These are phyloP conservation scores for Phytophthora tentaculata DNA, from an alignment of 352 stramenopile species.

Conservation along the genomic window DNA sequence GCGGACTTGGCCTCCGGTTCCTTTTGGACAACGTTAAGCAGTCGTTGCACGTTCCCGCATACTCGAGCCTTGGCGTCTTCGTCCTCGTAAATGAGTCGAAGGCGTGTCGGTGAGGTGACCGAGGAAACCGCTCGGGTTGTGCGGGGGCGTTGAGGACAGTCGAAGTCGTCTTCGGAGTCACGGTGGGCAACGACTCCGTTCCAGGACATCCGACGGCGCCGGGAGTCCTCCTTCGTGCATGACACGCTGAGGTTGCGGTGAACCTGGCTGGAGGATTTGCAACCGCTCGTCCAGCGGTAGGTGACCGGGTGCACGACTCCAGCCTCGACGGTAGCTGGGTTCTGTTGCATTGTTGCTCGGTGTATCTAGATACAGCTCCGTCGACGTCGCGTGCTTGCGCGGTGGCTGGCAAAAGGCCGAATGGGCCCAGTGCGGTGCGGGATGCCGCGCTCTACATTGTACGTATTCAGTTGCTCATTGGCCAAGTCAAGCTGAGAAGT, in stretches of 20 bases:
- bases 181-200: constrained; percentile 16
- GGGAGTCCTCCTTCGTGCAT: constrained; percentile 22
- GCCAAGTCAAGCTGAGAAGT: constrained; percentile 29
- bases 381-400: constrained; percentile 16
- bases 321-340: constrained; percentile 16
- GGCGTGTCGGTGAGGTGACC: constrained; percentile 27
- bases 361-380: constrained; percentile 14
- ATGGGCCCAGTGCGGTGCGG: constrained; percentile 15
- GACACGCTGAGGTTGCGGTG: constrained; percentile 29
- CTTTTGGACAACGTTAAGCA: constrained; percentile 44
- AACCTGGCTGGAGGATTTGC: constrained; percentile 5
- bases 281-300: constrained; percentile 34
- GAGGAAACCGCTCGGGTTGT: constrained; percentile 9
- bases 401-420: constrained; percentile 36
- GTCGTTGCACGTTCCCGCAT: constrained; percentile 41
- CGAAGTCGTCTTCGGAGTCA: constrained; percentile 10
- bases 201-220: constrained; percentile 32
- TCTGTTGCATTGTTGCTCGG: constrained; percentile 18
- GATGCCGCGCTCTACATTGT: constrained; percentile 3
- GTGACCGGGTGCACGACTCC: constrained; percentile 24
- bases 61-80: constrained; percentile 44
- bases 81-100: constrained; percentile 49
- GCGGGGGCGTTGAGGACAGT: constrained; percentile 12
- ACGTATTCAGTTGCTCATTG: constrained; percentile 6
- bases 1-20: constrained; percentile 33